Base-by-base conservation (phyloP, 169 alveolate genomes). In the Plasmodium vinckei region DNA sequence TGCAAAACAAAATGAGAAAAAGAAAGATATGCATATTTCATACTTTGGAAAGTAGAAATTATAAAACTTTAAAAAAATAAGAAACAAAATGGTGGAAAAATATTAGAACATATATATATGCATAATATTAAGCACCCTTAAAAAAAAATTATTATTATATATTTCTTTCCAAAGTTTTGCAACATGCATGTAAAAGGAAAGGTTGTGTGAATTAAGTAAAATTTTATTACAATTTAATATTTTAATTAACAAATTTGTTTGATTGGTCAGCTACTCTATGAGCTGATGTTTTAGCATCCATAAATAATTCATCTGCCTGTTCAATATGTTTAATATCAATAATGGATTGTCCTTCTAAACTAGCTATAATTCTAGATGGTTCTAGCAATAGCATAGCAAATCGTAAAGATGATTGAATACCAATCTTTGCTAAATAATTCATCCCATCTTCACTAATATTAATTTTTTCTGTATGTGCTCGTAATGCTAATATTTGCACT, bases 271-370 rank as follows among this genome's bases (percentile, higher is more conserved):
- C 98, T 17, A 99, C 94, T 42, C 99, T 65, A 82, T 97, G 96
- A 2, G 99, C 99, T 27, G 99, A 97, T 13, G 98, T 90, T 89
- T 98, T 98, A 15, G 99, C 98, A 93, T 99, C 99, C 95, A 96
- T 97, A 92, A 98, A 99, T 61, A 99, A 96, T n/a, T 90, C 79
- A 88, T 97, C 98, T 44, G 98, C 98, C 72, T 96, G 99, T 65
- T 97, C 98, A 1, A 99, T 95, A 72, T 98, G 99, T 15, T 95
- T 96, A 73, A 94, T 89, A 17, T 95, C 94, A 23, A 98, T 95
- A 59, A 96, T 87, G 25, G 92, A 94, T 87, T 98, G 97, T 51
- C 99, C 99, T 56, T 97, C 96, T 33, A 99, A 94, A 71, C 93
- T 92, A 54, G 99, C 99, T 60, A 98, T 87, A 63, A 98, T 98